Percentiles rank a stretch among this genome's conserved stretches.
Conservation (phyloP, 2,329 filamentous ascomycete genomes). For the Phoma sp. region DNA sequence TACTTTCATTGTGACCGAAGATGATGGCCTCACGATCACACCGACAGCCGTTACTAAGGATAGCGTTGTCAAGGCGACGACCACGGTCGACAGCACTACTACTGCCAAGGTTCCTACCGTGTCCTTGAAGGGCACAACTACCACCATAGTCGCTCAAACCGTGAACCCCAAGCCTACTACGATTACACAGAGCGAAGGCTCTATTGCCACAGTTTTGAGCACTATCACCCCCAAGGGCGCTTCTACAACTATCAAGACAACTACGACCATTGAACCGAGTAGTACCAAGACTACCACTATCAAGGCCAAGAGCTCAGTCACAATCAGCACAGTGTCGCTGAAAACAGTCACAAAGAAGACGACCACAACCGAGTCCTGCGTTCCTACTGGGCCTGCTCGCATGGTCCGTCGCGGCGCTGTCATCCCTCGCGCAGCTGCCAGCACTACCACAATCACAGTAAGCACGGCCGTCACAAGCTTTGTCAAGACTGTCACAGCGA, state of each 20-base stretch:
- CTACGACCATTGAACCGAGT: conserved; percentile 16
- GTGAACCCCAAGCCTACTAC: conserved; percentile 35
- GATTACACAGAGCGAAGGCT: conserved; percentile 28
- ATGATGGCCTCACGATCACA: conserved; percentile 27
- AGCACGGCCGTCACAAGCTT: conserved; percentile 34
- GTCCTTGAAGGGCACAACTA: conserved; percentile 24
- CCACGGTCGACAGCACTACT: conserved; percentile 12
- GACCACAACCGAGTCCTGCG: conserved; percentile 33
- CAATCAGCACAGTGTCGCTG: conserved; percentile 24
- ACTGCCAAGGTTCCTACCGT: conserved; percentile 23
- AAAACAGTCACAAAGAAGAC: conserved; percentile 41
- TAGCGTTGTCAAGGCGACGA: conserved; percentile 18
- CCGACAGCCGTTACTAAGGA: conserved; percentile 22
- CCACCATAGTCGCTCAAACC: conserved; percentile 29
- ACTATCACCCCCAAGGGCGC: conserved; percentile 21
- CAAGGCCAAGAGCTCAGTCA: conserved; percentile 27
- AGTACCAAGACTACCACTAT: conserved; percentile 34
- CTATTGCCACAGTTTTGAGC: conserved; percentile 24
- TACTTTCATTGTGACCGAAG: conserved; percentile 33
- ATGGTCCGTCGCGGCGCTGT: conserved; percentile 25
- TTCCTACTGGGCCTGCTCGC: conserved; percentile 29
- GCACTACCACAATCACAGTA: conserved; percentile 32
- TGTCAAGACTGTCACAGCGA: conserved; percentile 22
- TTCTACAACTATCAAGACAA: conserved; percentile 21
- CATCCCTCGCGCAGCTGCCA: conserved; percentile 19